Conservation (phyloP, 257 asterid species). For the Cynanchum wilfordii region DNA sequence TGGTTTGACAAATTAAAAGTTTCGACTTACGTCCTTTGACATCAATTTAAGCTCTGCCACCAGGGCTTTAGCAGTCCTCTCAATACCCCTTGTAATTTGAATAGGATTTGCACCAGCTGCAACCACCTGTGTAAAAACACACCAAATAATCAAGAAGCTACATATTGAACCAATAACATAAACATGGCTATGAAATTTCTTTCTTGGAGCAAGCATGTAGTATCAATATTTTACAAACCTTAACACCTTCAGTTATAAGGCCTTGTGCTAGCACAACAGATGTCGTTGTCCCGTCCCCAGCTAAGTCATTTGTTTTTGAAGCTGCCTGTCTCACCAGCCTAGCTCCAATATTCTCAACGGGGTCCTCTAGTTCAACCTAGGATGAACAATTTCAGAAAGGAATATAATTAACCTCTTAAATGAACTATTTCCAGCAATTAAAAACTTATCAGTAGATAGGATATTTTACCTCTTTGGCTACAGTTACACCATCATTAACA, state of each 20-base stretch:
- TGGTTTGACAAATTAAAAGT: neutral
- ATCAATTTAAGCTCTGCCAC: slow-evolving; percentile 46
- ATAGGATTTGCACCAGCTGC: slow-evolving; percentile 66
- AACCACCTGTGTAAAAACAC: slow-evolving; percentile 35
- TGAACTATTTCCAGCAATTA: neutral
- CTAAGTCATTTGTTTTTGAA: slow-evolving; percentile 39
- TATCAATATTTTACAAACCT: slow-evolving; percentile 21
- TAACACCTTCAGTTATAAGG: slow-evolving; percentile 36
- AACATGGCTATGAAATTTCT: neutral
- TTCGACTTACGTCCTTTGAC: slow-evolving; percentile 45
- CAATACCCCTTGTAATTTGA: slow-evolving; percentile 55
- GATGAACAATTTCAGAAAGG: neutral
- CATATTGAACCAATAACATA: neutral
- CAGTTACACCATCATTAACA: slow-evolving; percentile 7
- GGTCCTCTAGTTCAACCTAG: slow-evolving; percentile 41
- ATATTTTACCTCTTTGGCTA: slow-evolving; percentile 13
- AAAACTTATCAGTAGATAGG: neutral
- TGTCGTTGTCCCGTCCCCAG: slow-evolving; percentile 41
- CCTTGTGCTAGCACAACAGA: slow-evolving; percentile 43
- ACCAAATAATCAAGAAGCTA: neutral
- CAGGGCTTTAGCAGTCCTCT: slow-evolving; percentile 46
- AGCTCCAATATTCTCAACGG: slow-evolving; percentile 39
- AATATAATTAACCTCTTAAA: neutral
- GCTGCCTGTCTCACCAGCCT: slow-evolving; percentile 41
- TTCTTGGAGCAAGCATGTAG: neutral